Evolutionary conservation across 2,329 filamentous ascomycete species (phyloP).

Genomic region (Aspergillus texensis): DNA sequence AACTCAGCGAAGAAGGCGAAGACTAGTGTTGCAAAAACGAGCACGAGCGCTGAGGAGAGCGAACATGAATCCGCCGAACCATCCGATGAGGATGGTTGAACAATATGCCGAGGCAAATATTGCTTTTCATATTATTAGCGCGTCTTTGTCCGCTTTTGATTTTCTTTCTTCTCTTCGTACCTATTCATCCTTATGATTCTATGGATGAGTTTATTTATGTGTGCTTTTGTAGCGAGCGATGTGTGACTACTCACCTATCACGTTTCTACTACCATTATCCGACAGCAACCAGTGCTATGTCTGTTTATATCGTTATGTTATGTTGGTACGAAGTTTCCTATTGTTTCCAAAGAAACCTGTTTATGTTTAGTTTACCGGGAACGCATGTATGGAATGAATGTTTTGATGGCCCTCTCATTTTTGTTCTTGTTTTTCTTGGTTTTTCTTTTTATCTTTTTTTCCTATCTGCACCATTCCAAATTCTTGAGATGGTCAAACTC

Average conservation of each 20-base stretch:
- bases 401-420: slow-evolving; percentile 11
- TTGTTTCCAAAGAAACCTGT: slow-evolving; percentile 15
- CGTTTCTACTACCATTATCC: slow-evolving; percentile 14
- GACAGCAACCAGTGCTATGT: slow-evolving; percentile 25
- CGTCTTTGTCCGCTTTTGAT: slow-evolving; percentile 5
- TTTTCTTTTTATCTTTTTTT: background rate
- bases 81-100: slow-evolving; percentile 55
- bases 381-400: slow-evolving; percentile 32
- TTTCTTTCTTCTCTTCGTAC: slow-evolving; percentile 18
- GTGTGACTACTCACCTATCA: slow-evolving; percentile 30
- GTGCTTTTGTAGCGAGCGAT: slow-evolving; percentile 38
- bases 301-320: slow-evolving; percentile 34
- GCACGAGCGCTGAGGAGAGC: slow-evolving; percentile 55
- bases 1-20: slow-evolving; percentile 55
- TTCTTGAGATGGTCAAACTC: background rate
- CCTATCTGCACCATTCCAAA: slow-evolving; percentile 1
- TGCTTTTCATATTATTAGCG: background rate
- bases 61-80: slow-evolving; percentile 51
- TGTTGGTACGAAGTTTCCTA: slow-evolving; percentile 28
- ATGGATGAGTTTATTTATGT: slow-evolving; percentile 30
- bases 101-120: background rate
- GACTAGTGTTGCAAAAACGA: slow-evolving; percentile 41
- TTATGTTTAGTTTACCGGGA: slow-evolving; percentile 24
- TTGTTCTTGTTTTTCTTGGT: slow-evolving; percentile 5
- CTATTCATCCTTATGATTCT: slow-evolving; percentile 29